Percentiles rank a stretch among this genome's conserved stretches.
Conservation (phyloP, 2,329 filamentous ascomycete species). For the Emergomyces orientalis region DNA sequence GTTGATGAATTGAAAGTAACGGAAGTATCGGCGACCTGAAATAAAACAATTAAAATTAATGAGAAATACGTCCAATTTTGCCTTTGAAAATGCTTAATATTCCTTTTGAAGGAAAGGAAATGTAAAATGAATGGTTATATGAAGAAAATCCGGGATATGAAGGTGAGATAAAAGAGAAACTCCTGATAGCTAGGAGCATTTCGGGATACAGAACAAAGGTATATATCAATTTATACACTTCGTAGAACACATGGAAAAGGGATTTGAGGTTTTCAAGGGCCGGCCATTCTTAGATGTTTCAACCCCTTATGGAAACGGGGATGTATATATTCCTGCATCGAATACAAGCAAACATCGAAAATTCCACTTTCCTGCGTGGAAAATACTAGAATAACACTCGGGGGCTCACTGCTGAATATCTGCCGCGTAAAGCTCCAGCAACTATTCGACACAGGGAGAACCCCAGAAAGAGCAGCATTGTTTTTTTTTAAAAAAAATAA, state of each 20-base stretch:
- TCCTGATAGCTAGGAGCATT: not conserved
- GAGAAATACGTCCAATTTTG: too few relatives aligned
- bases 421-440: not conserved
- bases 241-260: not conserved
- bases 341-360: not conserved
- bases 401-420: not conserved
- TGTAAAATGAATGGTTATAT: not conserved
- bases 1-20: constrained; percentile 59
- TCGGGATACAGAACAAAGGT: not conserved
- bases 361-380: too few relatives aligned
- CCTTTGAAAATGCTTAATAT: too few relatives aligned
- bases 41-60: constrained; percentile 1
- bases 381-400: not conserved
- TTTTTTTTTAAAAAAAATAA: not conserved
- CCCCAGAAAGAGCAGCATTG: not conserved
- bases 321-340: not conserved
- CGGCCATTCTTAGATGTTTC: not conserved
- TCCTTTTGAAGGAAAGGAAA: not conserved
- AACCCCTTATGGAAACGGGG: not conserved
- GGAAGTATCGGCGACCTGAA: constrained; percentile 52
- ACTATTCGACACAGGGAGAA: too few relatives aligned
- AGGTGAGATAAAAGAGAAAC: not conserved
- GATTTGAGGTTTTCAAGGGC: not conserved
- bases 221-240: not conserved
- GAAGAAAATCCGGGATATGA: not conserved